Conservation (phyloP, 192 early-diverging fungal genomes). For the Bifiguratus adelaidae region DNA sequence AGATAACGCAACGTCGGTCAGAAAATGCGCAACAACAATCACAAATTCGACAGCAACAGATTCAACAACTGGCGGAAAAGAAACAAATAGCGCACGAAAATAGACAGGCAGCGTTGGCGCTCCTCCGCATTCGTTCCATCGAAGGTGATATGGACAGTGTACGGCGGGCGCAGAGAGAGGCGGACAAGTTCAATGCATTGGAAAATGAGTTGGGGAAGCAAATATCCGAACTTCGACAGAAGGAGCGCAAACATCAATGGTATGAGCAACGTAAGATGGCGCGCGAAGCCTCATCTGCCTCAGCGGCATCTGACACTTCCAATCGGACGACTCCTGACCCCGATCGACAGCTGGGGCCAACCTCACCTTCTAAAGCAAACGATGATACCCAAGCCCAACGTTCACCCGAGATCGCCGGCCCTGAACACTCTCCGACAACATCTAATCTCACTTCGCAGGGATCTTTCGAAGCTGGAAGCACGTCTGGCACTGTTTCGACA, state of each 20-base stretch:
- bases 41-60: slow-evolving; percentile 14
- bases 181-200: slow-evolving; percentile 14
- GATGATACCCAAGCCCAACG: too few species aligned
- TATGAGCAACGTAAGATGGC: slow-evolving; percentile 36
- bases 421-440: too few species aligned
- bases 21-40: slow-evolving; percentile 27
- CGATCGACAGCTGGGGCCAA: too few species aligned
- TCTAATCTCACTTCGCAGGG: too few species aligned
- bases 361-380: too few species aligned
- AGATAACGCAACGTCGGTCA: slow-evolving; percentile 21
- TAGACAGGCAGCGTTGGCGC: slow-evolving; percentile 12
- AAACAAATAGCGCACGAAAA: slow-evolving; percentile 18
- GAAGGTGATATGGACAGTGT: slow-evolving; percentile 12
- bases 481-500: too few species aligned
- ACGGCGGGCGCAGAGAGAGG: slow-evolving; percentile 8
- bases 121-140: slow-evolving; percentile 5
- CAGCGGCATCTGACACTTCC: too few species aligned
- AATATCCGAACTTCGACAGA: slow-evolving; percentile 23
- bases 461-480: too few species aligned
- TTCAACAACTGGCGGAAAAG: slow-evolving; percentile 19
- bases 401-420: too few species aligned
- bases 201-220: slow-evolving; percentile 15
- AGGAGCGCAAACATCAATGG: slow-evolving; percentile 52
- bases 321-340: too few species aligned
- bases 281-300: slow-evolving; percentile 10